A percentile compares a stretch with the other conserved stretches of the same genome.
These are phyloP conservation scores for Fusarium ramigenum DNA, from an alignment of 2,329 filamentous ascomycete genomes.

Conservation along the genomic window DNA sequence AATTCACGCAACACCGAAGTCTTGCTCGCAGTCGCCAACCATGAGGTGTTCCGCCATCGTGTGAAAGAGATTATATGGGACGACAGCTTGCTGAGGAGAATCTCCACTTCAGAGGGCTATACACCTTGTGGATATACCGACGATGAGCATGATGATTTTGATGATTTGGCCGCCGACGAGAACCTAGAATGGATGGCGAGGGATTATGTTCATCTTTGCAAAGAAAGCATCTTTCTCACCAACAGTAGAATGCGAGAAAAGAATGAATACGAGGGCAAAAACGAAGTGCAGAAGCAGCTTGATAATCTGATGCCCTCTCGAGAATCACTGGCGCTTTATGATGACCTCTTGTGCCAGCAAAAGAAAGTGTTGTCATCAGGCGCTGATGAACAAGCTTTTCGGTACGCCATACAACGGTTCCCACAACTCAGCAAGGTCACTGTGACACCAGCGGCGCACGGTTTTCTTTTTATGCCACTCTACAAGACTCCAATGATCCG, in stretches of 20 bases:
- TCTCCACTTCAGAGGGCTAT: neutral
- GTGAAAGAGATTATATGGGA: conserved; percentile 13
- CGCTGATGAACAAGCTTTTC: neutral
- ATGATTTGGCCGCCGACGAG: too few species aligned
- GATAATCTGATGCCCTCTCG: neutral
- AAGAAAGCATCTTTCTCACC: neutral
- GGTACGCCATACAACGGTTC: neutral
- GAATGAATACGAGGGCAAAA: neutral
- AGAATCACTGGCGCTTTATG: neutral
- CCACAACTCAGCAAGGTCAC: neutral
- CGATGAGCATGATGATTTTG: neutral
- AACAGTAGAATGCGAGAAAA: neutral
- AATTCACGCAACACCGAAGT: neutral
- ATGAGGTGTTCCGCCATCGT: neutral
- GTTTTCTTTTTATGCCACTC: neutral
- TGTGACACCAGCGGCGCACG: neutral
- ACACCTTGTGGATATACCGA: neutral
- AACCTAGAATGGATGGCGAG: too few species aligned
- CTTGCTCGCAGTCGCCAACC: neutral
- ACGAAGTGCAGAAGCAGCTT: neutral
- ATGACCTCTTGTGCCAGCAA: neutral
- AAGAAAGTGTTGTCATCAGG: accelerated
- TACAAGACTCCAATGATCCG: conserved; percentile 12
- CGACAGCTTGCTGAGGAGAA: neutral
- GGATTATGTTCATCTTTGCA: neutral